A percentile compares a stretch with the other conserved stretches of the same genome.
Evolutionary conservation across 2,329 filamentous ascomycete genomes (phyloP).

Genomic region (Claviceps arundinis): DNA sequence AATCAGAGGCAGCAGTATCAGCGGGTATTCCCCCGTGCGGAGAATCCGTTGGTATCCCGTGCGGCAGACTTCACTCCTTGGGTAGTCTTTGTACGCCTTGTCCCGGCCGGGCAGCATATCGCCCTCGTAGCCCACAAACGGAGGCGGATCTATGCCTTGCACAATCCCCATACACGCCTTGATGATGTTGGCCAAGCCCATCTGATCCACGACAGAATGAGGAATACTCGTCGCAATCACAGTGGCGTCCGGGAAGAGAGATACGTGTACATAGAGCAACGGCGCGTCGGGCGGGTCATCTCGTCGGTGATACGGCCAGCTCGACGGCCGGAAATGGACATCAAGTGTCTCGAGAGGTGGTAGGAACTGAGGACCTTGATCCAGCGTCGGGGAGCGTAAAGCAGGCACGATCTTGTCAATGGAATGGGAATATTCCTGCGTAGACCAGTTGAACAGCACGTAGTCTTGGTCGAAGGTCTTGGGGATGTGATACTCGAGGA

Average conservation of each 20-base stretch:
- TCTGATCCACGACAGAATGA: slow-evolving; percentile 1
- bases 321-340: slow-evolving; percentile 1
- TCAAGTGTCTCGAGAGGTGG: not conserved
- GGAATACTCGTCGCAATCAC: not conserved
- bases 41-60: not conserved
- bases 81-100: not conserved
- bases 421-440: not conserved
- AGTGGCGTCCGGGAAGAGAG: slow-evolving; percentile 1
- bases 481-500: slow-evolving; percentile 2
- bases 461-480: not conserved
- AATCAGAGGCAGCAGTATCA: not conserved
- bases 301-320: slow-evolving; percentile 1
- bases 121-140: slow-evolving; percentile 3
- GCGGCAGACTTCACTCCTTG: not conserved
- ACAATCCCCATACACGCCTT: slow-evolving; percentile 1
- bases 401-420: not conserved
- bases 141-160: not conserved
- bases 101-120: slow-evolving; percentile 2
- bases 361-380: not conserved
- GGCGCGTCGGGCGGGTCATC: slow-evolving; percentile 1
- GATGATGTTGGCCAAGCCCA: slow-evolving; percentile 3
- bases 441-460: slow-evolving; percentile 2
- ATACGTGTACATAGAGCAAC: slow-evolving; percentile 1
- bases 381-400: not conserved
- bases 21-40: not conserved